Base-by-base conservation (phyloP, 805 yeast genomes). In the Wickerhamiella alocasiicola region DNA sequence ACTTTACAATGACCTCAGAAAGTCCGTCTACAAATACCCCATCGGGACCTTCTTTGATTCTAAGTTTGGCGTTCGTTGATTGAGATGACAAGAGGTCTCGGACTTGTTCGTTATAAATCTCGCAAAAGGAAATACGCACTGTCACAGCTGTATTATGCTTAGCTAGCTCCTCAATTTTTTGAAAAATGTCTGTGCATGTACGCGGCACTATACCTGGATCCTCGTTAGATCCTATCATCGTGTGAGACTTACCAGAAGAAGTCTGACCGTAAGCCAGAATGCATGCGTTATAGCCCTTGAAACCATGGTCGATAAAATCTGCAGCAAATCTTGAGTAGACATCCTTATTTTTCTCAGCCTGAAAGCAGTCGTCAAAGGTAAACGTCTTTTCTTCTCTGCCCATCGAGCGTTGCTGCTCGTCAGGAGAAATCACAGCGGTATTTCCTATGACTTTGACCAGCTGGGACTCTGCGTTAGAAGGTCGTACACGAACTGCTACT, bases 231-330 rank as follows among this genome's bases (percentile, higher is more conserved):
- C 82, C 81, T 61, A 82, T 71, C 91, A 82, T 81, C 1, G 94
- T 83, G 58, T 72, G 77, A 0, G 93, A 76, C 53, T 82, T 82
- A 1, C 94, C 94, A 0, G 91, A 70, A 1, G 81, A 87, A 0
- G 94, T 83, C 55, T 83, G 94, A 4, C 85, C 87, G 51, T 79
- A 78, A 1, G 85, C 84, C 56, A 78, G 74, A 1, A 79, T 74
- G 53, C 83, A 78, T 2, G 81, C 78, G 47, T 79, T 77, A 55
- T 68, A 76, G 0, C 94, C 94, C 47, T 70, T 71, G 39, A 80
- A 55, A 3, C 81, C 66, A 62, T 75, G 83, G 20, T 70, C 66
- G 6, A 81, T 59, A 43, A 78, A 63, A 31, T 74, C 76, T 9
- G 65, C 63, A 0, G 87, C 93, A 13, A 75, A 64, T 9, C 61